phyloP scores from a whole-genome alignment of 345 rosid species.

The Cardamine chenopodiifolia region DNA sequence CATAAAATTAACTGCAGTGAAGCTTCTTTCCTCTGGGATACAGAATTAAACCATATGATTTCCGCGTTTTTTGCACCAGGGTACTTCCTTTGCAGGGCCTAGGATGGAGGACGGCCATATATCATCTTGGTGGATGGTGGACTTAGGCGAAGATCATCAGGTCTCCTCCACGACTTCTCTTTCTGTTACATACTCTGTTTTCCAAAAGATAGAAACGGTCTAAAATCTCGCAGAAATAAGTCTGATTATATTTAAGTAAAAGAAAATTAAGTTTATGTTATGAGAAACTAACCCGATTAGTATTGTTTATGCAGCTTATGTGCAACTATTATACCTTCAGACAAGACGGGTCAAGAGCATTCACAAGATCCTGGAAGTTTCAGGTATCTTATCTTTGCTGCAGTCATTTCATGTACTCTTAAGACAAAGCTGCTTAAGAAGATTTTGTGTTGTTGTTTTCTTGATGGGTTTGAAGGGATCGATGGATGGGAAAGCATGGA shows the following conservation, averaged over 20 bases:
- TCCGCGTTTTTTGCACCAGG: constrained; percentile 47
- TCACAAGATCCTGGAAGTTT: constrained; percentile 74
- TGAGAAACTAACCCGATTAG: constrained; percentile 4
- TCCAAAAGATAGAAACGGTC: neutral
- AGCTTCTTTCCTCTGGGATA: neutral
- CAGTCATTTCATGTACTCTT: neutral
- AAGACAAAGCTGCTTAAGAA: constrained; percentile 21
- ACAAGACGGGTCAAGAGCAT: constrained; percentile 89
- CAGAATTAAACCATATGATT: neutral
- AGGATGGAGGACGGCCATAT: constrained; percentile 68
- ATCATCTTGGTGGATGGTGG: constrained; percentile 93
- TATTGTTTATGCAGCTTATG: constrained; percentile 70
- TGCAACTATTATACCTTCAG: constrained; percentile 92
- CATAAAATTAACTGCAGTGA: neutral
- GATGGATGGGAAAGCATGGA: constrained; percentile 74
- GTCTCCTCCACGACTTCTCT: constrained; percentile 44
- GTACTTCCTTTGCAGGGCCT: constrained; percentile 85
- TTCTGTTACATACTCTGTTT: constrained; percentile 11
- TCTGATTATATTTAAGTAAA: neutral
- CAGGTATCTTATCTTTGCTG: constrained; percentile 56
- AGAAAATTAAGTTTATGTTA: neutral
- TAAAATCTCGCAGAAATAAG: neutral
- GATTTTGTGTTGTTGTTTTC: neutral
- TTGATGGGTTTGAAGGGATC: constrained; percentile 64
- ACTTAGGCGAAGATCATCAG: constrained; percentile 92